Evolutionary conservation across 75 land plant species (phyloP).

Genomic region (Picea glauca): DNA sequence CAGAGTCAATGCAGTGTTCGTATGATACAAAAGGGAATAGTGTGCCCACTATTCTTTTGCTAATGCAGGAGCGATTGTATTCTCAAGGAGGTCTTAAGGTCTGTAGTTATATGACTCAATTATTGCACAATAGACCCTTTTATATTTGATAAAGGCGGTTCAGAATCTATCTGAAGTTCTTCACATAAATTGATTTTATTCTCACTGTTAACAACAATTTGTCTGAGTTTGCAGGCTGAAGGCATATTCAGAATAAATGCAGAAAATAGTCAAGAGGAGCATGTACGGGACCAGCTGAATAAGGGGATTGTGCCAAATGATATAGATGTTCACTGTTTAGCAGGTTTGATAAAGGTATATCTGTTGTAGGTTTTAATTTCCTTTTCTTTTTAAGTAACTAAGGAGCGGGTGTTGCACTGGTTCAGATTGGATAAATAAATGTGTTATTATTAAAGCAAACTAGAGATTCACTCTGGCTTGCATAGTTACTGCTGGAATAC

Average conservation of each 20-base stretch:
- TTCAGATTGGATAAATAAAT: not conserved
- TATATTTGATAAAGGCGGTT: no score
- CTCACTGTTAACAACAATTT: not conserved
- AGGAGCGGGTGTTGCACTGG: not conserved
- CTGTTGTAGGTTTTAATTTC: no score
- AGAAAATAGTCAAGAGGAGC: conserved; percentile 89
- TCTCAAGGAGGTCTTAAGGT: conserved; percentile 94
- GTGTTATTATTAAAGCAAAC: not conserved
- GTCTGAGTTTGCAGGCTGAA: conserved; percentile 63
- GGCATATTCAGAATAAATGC: conserved; percentile 97
- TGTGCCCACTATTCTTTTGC: conserved; percentile 88
- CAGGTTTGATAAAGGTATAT: conserved; percentile 85
- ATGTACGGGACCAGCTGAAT: conserved; percentile 91
- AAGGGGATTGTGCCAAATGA: conserved; percentile 86
- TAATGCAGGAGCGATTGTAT: conserved; percentile 89
- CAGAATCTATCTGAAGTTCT: no score
- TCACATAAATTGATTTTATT: not conserved
- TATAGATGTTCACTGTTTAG: conserved; percentile 94
- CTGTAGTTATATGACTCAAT: not conserved
- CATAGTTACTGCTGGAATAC: not conserved
- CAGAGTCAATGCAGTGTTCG: conserved; percentile 97
- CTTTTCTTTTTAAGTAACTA: no score
- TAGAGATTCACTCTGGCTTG: no score
- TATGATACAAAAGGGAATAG: conserved; percentile 87
- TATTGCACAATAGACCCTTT: not conserved